phyloP scores from a whole-genome alignment of 78 protist genomes.

The Speleostelium caveatum region DNA sequence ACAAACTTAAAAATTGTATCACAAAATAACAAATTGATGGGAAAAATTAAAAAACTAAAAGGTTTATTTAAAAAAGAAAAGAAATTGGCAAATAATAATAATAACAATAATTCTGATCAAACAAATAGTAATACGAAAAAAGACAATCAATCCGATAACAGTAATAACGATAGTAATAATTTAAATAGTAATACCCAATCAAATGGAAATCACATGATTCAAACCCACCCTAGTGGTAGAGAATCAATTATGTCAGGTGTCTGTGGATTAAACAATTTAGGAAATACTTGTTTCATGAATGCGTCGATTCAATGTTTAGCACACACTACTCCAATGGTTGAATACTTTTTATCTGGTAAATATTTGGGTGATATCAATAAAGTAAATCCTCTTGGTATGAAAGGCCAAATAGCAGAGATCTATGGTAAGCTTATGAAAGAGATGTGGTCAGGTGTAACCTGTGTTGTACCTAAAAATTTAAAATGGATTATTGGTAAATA shows the following conservation, averaged over 20 bases:
- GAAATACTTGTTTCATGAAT: slow-evolving; percentile 97
- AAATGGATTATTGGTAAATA: slow-evolving; percentile 84
- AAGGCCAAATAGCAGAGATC: slow-evolving; percentile 88
- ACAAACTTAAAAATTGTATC: neutral
- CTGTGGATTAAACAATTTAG: slow-evolving; percentile 77
- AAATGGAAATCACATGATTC: neutral
- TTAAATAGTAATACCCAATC: neutral
- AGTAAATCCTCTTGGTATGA: slow-evolving; percentile 88
- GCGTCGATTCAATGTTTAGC: slow-evolving; percentile 94
- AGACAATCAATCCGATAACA: neutral
- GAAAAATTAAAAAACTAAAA: neutral
- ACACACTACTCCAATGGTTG: slow-evolving; percentile 73
- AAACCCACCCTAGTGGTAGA: neutral
- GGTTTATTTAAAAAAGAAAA: slow-evolving; percentile 1
- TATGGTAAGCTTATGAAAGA: slow-evolving; percentile 84
- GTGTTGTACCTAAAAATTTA: slow-evolving; percentile 82
- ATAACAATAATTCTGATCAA: neutral
- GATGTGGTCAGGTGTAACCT: slow-evolving; percentile 85
- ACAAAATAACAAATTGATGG: neutral
- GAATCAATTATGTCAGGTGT: slow-evolving; percentile 5
- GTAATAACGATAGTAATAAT: too few relatives aligned
- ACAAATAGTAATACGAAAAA: neutral
- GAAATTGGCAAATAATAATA: neutral
- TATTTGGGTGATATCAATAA: slow-evolving; percentile 82
- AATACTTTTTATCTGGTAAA: slow-evolving; percentile 78